Conservation (phyloP, 768 basidiomycete species). For the Lactifluus pinguis region DNA sequence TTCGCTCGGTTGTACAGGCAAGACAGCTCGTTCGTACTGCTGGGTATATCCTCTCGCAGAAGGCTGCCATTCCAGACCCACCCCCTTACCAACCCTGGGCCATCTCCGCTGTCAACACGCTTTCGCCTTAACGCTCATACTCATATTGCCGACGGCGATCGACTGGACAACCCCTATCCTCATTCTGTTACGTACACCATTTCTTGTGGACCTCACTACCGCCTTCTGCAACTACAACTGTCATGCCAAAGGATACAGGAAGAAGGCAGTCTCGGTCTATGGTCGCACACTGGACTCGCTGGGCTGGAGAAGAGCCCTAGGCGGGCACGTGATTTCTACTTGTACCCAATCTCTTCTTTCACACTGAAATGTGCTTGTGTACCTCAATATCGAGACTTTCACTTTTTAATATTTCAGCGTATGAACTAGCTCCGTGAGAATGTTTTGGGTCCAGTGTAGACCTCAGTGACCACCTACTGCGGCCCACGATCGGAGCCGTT, state of each 20-base stretch:
- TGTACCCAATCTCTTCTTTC: background rate
- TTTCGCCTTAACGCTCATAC: too few species aligned
- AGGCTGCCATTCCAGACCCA: background rate
- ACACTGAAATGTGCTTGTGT: too few species aligned
- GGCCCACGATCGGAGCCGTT: too few species aligned
- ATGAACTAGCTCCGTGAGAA: too few species aligned
- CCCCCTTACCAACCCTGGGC: too few species aligned
- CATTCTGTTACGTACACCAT: background rate
- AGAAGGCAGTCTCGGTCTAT: background rate
- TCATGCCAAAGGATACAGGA: background rate
- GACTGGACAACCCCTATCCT: background rate
- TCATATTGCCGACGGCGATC: too few species aligned
- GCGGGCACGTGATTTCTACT: background rate
- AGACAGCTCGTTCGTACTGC: background rate
- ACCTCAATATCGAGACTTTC: too few species aligned
- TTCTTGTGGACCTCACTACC: background rate
- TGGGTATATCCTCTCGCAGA: background rate
- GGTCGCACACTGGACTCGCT: too few species aligned
- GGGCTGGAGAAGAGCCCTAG: background rate
- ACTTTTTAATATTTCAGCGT: too few species aligned
- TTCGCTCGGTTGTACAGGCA: background rate
- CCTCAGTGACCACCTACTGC: too few species aligned
- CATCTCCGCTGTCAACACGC: background rate
- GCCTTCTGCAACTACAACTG: background rate
- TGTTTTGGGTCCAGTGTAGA: too few species aligned